Percentiles rank a stretch among this genome's conserved stretches.
Conservation (phyloP, 352 stramenopile genomes). For the Peronospora farinosa region DNA sequence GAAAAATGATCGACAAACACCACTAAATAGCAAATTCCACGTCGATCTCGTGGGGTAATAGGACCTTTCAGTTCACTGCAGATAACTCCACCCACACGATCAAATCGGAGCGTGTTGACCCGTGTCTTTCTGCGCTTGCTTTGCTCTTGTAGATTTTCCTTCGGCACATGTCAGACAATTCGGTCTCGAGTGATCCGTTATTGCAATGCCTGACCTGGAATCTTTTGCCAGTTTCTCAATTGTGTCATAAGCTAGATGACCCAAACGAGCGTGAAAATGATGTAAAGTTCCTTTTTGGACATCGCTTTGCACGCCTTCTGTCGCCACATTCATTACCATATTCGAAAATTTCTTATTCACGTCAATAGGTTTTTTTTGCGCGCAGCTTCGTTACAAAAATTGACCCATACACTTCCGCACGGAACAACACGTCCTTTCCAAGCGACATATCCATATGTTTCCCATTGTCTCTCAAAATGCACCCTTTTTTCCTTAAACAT, state of each 20-base stretch:
- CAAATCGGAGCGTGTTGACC: constrained; percentile 2
- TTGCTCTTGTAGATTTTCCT: not conserved
- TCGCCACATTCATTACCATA: too few relatives aligned
- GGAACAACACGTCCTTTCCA: too few relatives aligned
- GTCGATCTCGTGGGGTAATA: constrained; percentile 4
- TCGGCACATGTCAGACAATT: not conserved
- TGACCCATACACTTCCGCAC: too few relatives aligned
- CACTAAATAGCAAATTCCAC: constrained; percentile 10
- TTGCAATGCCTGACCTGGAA: too few relatives aligned
- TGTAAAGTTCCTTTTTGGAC: too few relatives aligned
- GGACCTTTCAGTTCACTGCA: constrained; percentile 8
- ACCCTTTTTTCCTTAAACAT: too few relatives aligned
- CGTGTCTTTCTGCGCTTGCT: not conserved
- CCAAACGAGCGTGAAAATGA: not conserved
- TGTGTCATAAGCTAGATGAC: not conserved
- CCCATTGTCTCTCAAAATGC: too few relatives aligned
- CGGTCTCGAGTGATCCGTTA: not conserved
- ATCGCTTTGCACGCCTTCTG: too few relatives aligned
- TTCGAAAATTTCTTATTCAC: too few relatives aligned
- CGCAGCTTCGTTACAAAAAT: too few relatives aligned
- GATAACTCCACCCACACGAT: constrained; percentile 9
- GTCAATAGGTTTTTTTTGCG: too few relatives aligned
- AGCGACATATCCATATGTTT: too few relatives aligned
- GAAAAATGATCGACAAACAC: constrained; percentile 3
- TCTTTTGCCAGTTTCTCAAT: not conserved